Base-by-base conservation (phyloP, 495 filamentous ascomycete genomes). In the Apodospora peruviana region DNA sequence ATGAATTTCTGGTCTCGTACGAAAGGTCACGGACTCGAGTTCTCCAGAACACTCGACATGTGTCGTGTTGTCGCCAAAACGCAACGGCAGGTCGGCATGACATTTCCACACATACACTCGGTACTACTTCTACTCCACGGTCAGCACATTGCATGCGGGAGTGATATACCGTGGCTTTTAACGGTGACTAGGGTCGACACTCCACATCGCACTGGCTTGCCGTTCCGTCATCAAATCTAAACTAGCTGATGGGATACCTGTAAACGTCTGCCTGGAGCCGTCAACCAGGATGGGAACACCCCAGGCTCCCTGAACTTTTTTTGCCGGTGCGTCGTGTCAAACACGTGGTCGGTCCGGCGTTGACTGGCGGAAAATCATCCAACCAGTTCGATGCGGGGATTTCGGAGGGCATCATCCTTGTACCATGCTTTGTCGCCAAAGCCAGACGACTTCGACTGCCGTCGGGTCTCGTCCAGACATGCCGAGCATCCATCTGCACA, bases 191-290 rank as follows among this genome's bases (percentile, higher is more conserved):
- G 32, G 11, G 32, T 32, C 12, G 7, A 32, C 27, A 5, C 27
- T 12, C 27, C 27, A 7, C 27, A 32, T 12, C 27, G 12, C n/a
- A n/a, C n/a, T n/a, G n/a, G n/a, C n/a, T n/a, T n/a, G n/a, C n/a
- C 35, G 40, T 40, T 40, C 17, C 45, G 34, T 47, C 34, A 47
- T 39, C 45, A 47, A 39, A 47, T 43, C 17, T 47, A 21, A 20
- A 7, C 19, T 21, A 4, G 11, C 35, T n/a, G 35, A 29, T 40
- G 34, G 45, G 38, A 4, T n/a, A 11, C 22, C 36, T 36, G 12
- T 47, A 48, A 40, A 48, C 45, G 45, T 40, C 45, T 48, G 45
- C 45, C 45, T 48, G 45, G 45, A 48, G 45, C 35, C 36, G 17
- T 24, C 9, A 19, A 12, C 44, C 20, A 46, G 34, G 32, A 22